Base-by-base conservation (phyloP, 1,284 basidiomycete genomes). In the Sanghuangporus baumii region DNA sequence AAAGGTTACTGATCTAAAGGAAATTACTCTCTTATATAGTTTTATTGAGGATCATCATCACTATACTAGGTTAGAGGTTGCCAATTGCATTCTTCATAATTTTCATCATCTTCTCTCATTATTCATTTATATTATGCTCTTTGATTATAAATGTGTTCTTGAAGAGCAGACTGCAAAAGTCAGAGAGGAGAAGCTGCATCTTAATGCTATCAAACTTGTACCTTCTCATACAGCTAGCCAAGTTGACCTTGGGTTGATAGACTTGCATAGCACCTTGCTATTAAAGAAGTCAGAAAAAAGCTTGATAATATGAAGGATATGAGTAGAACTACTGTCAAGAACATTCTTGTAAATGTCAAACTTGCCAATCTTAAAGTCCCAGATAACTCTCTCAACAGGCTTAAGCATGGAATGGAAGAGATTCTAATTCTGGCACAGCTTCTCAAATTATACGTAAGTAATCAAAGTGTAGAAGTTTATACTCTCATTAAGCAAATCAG, bases 1-100 rank as follows among this genome's bases (percentile, higher is more conserved):
- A 55, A 94, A 94, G 71, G 93, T 98, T 66, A 87, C 81, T n/a
- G 92, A 97, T 75, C 93, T 95, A 58, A 87, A 88, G 68, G 95
- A 98, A 76, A 96, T 98, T 65, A 94, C 95, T 52, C 89, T 89
- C 67, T 83, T 98, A 47, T 90, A 94, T 62, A 86, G 88, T 60
- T 85, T 97, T 69, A 94, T 98, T 69, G 95, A 98, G 77, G 93
- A 96, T 69, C 95, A 98, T 76, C 89, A 93, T 67, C 95, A 97
- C 76, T 96, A 89, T 78, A 98, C 95, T 41, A 89, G 91, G 18
- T 97, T 95, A 37, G 90, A 95, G 72, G 89, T 96, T 62, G 94
- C 95, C 36, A 88, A 94, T 70, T 88, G 91, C 63, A 91, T 97
- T 59, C 84, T 98, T 52, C 86, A 90, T 68, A 88, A 94, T 74